These are phyloP conservation scores for Entomortierella parvispora DNA, from an alignment of 192 early-diverging fungal genomes.

Conservation along the genomic window DNA sequence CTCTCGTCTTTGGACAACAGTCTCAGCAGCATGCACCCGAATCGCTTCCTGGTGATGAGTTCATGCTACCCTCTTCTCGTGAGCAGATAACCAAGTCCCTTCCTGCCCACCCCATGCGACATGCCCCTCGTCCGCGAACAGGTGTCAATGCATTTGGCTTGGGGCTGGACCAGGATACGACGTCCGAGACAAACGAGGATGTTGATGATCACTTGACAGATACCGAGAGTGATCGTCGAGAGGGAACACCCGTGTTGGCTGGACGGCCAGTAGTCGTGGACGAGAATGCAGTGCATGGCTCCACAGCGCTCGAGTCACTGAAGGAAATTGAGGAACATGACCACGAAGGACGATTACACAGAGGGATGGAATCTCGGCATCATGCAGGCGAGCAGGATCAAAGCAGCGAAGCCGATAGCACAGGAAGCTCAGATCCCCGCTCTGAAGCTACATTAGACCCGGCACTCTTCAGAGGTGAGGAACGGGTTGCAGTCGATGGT, in stretches of 20 bases:
- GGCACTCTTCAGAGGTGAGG: conserved; percentile 26
- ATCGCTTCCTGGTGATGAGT: conserved; percentile 42
- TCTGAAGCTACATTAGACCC: conserved; percentile 21
- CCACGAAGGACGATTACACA: conserved; percentile 12
- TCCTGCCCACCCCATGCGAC: background rate
- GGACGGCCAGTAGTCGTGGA: background rate
- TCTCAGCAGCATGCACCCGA: conserved; percentile 30
- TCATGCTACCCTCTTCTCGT: conserved; percentile 27
- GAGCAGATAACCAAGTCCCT: background rate
- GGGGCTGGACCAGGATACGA: conserved; percentile 2
- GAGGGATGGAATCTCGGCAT: conserved; percentile 14
- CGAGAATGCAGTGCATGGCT: background rate
- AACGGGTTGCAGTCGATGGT: too few relatives aligned
- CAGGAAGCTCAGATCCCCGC: background rate
- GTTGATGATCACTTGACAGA: conserved; percentile 41
- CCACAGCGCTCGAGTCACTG: conserved; percentile 20
- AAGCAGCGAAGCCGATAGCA: conserved; percentile 18
- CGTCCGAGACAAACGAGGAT: conserved; percentile 28
- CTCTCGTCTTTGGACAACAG: conserved; percentile 35
- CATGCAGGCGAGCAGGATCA: conserved; percentile 21
- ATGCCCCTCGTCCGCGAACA: background rate
- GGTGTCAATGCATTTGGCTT: background rate
- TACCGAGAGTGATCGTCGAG: conserved; percentile 25
- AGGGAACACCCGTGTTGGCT: conserved; percentile 35
- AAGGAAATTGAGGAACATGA: conserved; percentile 46